phyloP scores from a whole-genome alignment of 805 yeast genomes.

The Torulaspora indica region DNA sequence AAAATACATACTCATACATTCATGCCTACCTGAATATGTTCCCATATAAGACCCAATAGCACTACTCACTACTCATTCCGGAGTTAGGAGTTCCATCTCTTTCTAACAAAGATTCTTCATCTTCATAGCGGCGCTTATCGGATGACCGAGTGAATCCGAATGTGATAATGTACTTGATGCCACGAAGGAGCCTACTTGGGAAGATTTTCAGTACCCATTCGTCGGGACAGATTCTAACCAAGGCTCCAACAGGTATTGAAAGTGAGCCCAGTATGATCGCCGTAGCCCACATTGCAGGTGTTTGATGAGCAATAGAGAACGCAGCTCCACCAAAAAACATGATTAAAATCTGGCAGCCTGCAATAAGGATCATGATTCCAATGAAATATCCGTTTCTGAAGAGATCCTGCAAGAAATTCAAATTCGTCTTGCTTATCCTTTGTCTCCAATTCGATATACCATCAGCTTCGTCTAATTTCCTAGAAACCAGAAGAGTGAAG shows the following conservation, averaged over 20 bases:
- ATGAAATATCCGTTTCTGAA: slow-evolving; percentile 80
- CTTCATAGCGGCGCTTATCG: slow-evolving; percentile 19
- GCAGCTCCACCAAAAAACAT: slow-evolving; percentile 98
- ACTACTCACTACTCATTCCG: slow-evolving; percentile 8
- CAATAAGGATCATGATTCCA: slow-evolving; percentile 65
- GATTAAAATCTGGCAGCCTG: slow-evolving; percentile 77
- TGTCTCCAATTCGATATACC: slow-evolving; percentile 53
- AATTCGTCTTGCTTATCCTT: slow-evolving; percentile 57
- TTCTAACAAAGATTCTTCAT: slow-evolving; percentile 31
- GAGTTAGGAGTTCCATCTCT: slow-evolving; percentile 12
- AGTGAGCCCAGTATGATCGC: slow-evolving; percentile 76
- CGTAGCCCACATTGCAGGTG: slow-evolving; percentile 85
- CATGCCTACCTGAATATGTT: neutral
- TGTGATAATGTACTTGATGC: slow-evolving; percentile 20
- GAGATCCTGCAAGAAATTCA: slow-evolving; percentile 79
- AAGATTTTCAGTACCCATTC: slow-evolving; percentile 58
- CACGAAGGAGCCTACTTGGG: slow-evolving; percentile 36
- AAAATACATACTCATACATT: neutral
- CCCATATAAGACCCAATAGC: neutral
- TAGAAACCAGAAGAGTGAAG: slow-evolving; percentile 84
- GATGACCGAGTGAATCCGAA: slow-evolving; percentile 26
- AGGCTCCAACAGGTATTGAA: slow-evolving; percentile 73
- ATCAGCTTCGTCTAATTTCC: slow-evolving; percentile 86
- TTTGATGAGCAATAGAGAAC: slow-evolving; percentile 73
- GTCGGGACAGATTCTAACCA: slow-evolving; percentile 82